These are phyloP conservation scores for Termitomyces sp. DNA, from an alignment of 768 basidiomycete species.

Conservation along the genomic window DNA sequence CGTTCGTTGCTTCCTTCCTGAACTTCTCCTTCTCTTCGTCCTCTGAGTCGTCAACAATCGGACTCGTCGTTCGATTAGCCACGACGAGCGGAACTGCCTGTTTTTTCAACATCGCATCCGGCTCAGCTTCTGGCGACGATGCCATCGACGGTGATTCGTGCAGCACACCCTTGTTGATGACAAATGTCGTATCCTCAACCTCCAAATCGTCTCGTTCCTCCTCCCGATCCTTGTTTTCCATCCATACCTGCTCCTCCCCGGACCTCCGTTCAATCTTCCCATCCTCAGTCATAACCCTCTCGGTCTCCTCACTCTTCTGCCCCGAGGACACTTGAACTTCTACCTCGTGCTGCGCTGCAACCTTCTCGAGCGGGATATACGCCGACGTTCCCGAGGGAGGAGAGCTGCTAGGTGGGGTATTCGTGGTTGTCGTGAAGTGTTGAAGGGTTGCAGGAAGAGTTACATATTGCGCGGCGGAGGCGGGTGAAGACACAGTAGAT, in stretches of 20 bases:
- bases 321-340: background rate
- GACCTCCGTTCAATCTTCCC: background rate
- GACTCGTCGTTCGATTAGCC: slow-evolving; percentile 23
- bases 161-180: background rate
- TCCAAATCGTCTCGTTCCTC: background rate
- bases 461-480: slow-evolving; percentile 15
- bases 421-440: no score
- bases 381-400: background rate
- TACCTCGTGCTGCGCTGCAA: background rate
- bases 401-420: background rate
- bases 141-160: slow-evolving; percentile 14
- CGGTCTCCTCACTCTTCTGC: background rate
- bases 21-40: background rate
- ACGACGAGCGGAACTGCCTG: slow-evolving; percentile 13
- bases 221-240: background rate
- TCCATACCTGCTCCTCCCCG: background rate
- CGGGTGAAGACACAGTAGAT: slow-evolving; percentile 25
- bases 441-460: background rate
- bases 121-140: slow-evolving; percentile 17
- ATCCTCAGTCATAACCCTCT: background rate
- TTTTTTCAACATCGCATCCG: slow-evolving; percentile 9
- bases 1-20: background rate
- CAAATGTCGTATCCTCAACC: background rate
- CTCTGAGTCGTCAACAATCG: background rate
- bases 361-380: slow-evolving; percentile 3